Base-by-base conservation (phyloP, 2,329 filamentous ascomycete species). In the Penicillium sp. region DNA sequence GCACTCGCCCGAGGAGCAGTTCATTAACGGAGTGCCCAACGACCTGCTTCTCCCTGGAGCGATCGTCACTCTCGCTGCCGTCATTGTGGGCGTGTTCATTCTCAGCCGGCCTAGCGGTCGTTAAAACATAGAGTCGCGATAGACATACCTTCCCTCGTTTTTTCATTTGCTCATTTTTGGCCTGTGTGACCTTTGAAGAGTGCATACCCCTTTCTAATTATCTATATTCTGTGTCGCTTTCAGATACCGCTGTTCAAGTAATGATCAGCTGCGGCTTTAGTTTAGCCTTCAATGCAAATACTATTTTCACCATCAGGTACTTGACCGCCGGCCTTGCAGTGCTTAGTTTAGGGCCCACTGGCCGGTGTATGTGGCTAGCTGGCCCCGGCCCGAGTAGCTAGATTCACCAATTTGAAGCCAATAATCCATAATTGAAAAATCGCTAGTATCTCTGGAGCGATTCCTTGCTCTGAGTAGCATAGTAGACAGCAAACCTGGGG, bases 71-170 rank as follows among this genome's bases (percentile, higher is more conserved):
- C 74, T 98, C 65, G 93, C 92, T 8, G 89, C 95, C 38, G 91
- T 95, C 32, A 95, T 98, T 71, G 79, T 95, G 35, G 89, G 88
- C 57, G 92, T 97, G 9, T 98, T 98, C 74, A 84, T 90, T 37
- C 83, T 98, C 63, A 84, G 88, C 53, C 83, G 90, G 57, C 75
- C 84, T 37, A 78, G 73, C 13, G 77, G 72, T 53, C 73, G 77
- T 62, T 72, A 57, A 66, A 66, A 37, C 9, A 37, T 37, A 55
- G 37, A 29, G 25, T 24, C 32, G 41, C 41, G 37, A 41, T 48
- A 50, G 35, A 45, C 40, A 44, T 44, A 25, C 18, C 38, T 47
- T 18, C 12, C 37, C 41, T 23, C 20, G 20, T 23, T 23, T 23
- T 23, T 24, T 33, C 32, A 28, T 29, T 44, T 33, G 29, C 40